A percentile compares a stretch with the other conserved stretches of the same genome.
These are phyloP conservation scores for Pichia norvegensis DNA, from an alignment of 1,139 yeast genomes.

Conservation along the genomic window DNA sequence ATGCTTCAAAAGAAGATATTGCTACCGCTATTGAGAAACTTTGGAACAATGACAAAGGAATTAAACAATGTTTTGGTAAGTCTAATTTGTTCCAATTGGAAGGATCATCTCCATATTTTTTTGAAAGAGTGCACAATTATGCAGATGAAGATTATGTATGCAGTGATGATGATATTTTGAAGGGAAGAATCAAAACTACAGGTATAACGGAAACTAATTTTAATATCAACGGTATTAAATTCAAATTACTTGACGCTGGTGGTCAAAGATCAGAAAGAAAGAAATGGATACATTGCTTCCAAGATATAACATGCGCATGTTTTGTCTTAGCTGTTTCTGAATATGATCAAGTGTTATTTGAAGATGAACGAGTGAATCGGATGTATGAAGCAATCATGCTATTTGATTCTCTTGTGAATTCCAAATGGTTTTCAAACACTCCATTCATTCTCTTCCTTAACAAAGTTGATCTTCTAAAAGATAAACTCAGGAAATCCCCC, in stretches of 20 bases:
- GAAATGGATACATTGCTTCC: constrained; percentile 96
- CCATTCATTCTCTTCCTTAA: constrained; percentile 86
- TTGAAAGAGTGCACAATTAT: constrained; percentile 58
- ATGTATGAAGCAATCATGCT: constrained; percentile 85
- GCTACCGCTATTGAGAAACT: constrained; percentile 61
- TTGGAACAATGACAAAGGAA: constrained; percentile 67
- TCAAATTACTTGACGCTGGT: constrained; percentile 89
- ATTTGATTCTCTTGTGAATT: constrained; percentile 79
- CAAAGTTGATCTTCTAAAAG: constrained; percentile 74
- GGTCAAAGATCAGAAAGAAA: constrained; percentile 92
- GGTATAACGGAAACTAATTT: constrained; percentile 89
- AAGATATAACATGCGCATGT: constrained; percentile 79
- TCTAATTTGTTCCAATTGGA: constrained; percentile 79
- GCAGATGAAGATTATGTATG: constrained; percentile 62
- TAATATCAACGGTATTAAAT: constrained; percentile 54
- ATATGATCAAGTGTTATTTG: constrained; percentile 86
- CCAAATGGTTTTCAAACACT: constrained; percentile 76
- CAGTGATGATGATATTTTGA: constrained; percentile 73
- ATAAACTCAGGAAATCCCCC: constrained; percentile 59
- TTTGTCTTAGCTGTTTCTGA: constrained; percentile 92
- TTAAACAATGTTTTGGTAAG: constrained; percentile 50
- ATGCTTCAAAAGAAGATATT: constrained; percentile 35
- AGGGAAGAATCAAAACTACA: constrained; percentile 89
- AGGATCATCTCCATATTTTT: constrained; percentile 70
- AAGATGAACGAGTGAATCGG: constrained; percentile 81